A percentile compares a stretch with the other conserved stretches of the same genome.
Evolutionary conservation across 768 basidiomycete species (phyloP).

Genomic region (Leucocoprinus birnbaumii): DNA sequence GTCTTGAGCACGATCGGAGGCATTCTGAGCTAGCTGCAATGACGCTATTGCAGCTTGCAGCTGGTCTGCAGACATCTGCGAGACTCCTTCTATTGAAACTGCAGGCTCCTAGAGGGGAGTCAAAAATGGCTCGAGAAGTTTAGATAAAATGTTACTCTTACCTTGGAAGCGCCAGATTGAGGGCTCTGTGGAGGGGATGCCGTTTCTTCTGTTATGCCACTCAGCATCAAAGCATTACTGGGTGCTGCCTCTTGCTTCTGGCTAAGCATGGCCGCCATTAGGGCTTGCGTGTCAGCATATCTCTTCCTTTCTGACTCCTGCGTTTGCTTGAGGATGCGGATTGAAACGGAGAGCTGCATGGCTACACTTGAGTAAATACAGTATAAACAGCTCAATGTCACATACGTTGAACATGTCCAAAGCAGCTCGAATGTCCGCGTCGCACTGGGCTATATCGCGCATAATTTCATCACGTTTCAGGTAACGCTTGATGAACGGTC

Average conservation of each 20-base stretch:
- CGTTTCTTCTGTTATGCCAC: slow-evolving; percentile 2
- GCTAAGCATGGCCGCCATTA: slow-evolving; percentile 26
- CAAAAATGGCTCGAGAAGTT: background rate
- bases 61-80: slow-evolving; percentile 15
- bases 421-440: slow-evolving; percentile 25
- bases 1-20: slow-evolving; percentile 48
- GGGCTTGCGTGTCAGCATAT: slow-evolving; percentile 28
- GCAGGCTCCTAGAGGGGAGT: background rate
- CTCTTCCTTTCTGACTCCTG: slow-evolving; percentile 32
- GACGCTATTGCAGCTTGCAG: slow-evolving; percentile 20
- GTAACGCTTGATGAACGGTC: slow-evolving; percentile 79
- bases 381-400: background rate
- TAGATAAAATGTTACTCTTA: background rate
- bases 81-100: background rate
- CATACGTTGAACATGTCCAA: slow-evolving; percentile 49
- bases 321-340: slow-evolving; percentile 42
- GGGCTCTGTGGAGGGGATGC: background rate
- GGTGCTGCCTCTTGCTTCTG: background rate
- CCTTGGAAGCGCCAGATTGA: background rate
- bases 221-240: slow-evolving; percentile 14
- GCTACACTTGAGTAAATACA: slow-evolving; percentile 17
- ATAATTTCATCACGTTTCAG: slow-evolving; percentile 67
- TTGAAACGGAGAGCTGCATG: slow-evolving; percentile 20
- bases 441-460: slow-evolving; percentile 26
- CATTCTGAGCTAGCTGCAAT: slow-evolving; percentile 27